These are phyloP conservation scores for Tulasnella sp. DNA, from an alignment of 768 basidiomycete genomes.

Conservation along the genomic window DNA sequence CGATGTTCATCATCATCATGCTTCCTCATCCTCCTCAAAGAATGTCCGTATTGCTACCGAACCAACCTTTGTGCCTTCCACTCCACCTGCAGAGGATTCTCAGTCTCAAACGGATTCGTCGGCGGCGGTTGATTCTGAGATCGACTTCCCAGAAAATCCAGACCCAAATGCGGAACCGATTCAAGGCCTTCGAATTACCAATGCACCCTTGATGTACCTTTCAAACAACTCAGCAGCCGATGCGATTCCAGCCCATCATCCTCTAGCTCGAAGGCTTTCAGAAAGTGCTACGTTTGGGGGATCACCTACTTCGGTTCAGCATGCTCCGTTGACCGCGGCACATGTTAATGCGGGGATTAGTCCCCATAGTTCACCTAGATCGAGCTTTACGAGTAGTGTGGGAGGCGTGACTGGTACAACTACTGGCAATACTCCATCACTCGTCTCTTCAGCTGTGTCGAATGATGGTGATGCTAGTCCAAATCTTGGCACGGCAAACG, in stretches of 20 bases:
- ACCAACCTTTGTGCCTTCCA: no score
- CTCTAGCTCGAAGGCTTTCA: not conserved
- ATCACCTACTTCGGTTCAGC: not conserved
- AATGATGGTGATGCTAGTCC: no score
- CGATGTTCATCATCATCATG: no score
- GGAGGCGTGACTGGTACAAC: no score
- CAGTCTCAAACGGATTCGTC: no score
- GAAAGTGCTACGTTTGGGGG: not conserved
- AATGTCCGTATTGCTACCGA: no score
- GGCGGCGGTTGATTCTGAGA: no score
- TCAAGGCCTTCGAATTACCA: constrained; percentile 24
- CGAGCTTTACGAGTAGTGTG: not conserved
- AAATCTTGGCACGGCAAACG: not conserved
- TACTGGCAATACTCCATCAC: no score
- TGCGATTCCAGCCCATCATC: no score
- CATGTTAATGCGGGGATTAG: not conserved
- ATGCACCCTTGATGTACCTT: constrained; percentile 10
- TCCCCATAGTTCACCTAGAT: not conserved
- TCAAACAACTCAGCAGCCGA: not conserved
- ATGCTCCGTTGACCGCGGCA: not conserved
- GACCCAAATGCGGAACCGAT: constrained; percentile 23
- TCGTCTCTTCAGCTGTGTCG: no score
- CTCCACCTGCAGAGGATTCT: no score
- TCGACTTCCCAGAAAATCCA: constrained; percentile 11
- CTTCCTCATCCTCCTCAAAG: no score